Conservation (phyloP, 169 alveolate species). For the Miamiensis avidus region DNA sequence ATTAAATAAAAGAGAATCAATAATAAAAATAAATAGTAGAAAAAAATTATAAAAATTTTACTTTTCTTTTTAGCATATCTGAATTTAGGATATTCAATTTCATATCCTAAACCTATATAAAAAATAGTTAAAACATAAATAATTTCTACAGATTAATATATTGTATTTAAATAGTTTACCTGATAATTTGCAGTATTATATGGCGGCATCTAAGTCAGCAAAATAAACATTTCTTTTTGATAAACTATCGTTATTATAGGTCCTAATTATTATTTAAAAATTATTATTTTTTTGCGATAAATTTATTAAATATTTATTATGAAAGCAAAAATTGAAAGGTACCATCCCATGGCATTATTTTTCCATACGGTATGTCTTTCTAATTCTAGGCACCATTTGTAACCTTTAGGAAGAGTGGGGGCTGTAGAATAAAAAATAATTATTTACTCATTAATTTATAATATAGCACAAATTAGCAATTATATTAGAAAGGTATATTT, state of each 20-base stretch:
- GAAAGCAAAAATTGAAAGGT: no score
- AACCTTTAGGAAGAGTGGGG: slow-evolving; percentile 16
- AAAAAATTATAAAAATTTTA: not conserved
- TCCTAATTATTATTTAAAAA: not conserved
- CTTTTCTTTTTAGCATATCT: slow-evolving; percentile 20
- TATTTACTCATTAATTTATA: no score
- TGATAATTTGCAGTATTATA: slow-evolving; percentile 10
- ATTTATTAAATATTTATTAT: no score
- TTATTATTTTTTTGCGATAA: not conserved
- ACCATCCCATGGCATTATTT: slow-evolving; percentile 21
- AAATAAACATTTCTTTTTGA: slow-evolving; percentile 22
- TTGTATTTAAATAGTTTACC: not conserved
- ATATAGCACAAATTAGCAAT: no score
- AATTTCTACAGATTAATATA: not conserved
- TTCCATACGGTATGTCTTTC: slow-evolving; percentile 15
- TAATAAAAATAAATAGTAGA: not conserved
- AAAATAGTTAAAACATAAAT: not conserved
- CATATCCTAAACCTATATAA: slow-evolving; percentile 22
- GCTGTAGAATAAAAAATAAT: slow-evolving; percentile 1
- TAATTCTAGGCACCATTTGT: slow-evolving; percentile 17
- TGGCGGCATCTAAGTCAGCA: slow-evolving; percentile 17
- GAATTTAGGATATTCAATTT: slow-evolving; percentile 9
- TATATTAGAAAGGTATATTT: no score
- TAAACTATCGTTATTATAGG: slow-evolving; percentile 20
- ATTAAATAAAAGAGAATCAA: not conserved